Conservation (phyloP, 805 yeast species). For the Barnettozyma vustinii region DNA sequence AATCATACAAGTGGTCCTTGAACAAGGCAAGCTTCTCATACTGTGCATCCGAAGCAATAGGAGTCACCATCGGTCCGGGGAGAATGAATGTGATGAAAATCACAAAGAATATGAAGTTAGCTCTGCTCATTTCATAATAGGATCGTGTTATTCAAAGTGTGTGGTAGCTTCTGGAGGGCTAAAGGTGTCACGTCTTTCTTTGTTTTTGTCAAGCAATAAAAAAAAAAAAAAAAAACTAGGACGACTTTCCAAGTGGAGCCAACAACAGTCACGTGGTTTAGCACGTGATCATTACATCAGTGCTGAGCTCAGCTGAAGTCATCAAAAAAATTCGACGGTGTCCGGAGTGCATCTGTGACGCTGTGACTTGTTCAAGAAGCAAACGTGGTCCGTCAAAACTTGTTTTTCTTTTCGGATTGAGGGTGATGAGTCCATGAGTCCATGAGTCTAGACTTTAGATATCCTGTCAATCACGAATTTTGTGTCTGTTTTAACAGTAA, state of each 20-base stretch:
- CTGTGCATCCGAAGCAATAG: constrained; percentile 28
- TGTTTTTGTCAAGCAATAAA: background rate
- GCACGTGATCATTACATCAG: background rate
- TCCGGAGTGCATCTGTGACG: background rate
- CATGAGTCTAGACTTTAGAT: too few relatives aligned
- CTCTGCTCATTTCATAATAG: constrained; percentile 16
- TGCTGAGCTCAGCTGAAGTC: background rate
- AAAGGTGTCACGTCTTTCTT: background rate
- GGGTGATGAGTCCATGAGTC: too few relatives aligned
- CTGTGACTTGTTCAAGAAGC: background rate
- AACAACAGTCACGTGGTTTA: background rate
- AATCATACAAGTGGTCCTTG: constrained; percentile 31
- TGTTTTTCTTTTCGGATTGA: background rate
- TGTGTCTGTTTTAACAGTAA: too few relatives aligned
- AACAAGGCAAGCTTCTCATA: constrained; percentile 34
- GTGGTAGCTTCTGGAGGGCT: background rate
- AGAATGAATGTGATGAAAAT: constrained; percentile 32
- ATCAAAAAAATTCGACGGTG: background rate
- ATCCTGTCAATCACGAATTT: too few relatives aligned
- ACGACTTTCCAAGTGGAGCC: background rate
- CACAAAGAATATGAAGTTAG: constrained; percentile 21
- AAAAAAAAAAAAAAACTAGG: too few relatives aligned
- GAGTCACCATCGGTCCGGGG: constrained; percentile 34
- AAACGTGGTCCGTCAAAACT: background rate
- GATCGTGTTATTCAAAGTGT: background rate